A percentile compares a stretch with the other conserved stretches of the same genome.
Conservation (phyloP, 768 basidiomycete genomes). For the Auriculariales sp. region DNA sequence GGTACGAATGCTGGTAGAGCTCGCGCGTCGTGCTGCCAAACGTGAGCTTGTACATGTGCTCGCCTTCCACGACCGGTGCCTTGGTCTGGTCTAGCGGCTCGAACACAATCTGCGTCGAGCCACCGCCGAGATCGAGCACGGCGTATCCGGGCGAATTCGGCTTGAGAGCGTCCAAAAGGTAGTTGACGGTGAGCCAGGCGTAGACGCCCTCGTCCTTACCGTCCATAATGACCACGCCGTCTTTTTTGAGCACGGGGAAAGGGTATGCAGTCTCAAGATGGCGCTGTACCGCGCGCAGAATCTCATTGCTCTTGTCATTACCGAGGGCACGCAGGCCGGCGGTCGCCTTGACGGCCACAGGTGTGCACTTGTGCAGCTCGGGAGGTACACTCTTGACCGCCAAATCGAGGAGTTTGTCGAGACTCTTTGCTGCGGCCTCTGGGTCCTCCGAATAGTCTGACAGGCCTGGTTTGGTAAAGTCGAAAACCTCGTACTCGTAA, state of each 20-base stretch:
- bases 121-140: conserved; percentile 92
- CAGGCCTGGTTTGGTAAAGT: conserved; percentile 66
- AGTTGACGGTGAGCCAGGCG: conserved; percentile 97
- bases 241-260: conserved; percentile 46
- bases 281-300: conserved; percentile 56
- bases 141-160: conserved; percentile 47
- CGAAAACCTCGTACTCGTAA: conserved; percentile 91
- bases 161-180: conserved; percentile 64
- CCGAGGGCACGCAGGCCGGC: conserved; percentile 74
- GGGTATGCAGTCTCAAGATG: conserved; percentile 46
- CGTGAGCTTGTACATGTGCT: conserved; percentile 76
- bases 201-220: conserved; percentile 93
- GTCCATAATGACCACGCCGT: conserved; percentile 82
- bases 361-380: conserved; percentile 53
- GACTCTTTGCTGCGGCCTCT: conserved; percentile 54
- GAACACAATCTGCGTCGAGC: conserved; percentile 95
- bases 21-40: conserved; percentile 60
- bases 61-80: conserved; percentile 43
- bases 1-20: conserved; percentile 94
- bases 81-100: conserved; percentile 52
- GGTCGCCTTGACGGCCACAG: conserved; percentile 84
- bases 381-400: conserved; percentile 67
- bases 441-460: conserved; percentile 48
- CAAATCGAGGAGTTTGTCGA: conserved; percentile 68
- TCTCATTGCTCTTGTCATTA: conserved; percentile 42